A percentile compares a stretch with the other conserved stretches of the same genome.
Conservation (phyloP, 2,329 filamentous ascomycete species). For the Calonectria hongkongensis region DNA sequence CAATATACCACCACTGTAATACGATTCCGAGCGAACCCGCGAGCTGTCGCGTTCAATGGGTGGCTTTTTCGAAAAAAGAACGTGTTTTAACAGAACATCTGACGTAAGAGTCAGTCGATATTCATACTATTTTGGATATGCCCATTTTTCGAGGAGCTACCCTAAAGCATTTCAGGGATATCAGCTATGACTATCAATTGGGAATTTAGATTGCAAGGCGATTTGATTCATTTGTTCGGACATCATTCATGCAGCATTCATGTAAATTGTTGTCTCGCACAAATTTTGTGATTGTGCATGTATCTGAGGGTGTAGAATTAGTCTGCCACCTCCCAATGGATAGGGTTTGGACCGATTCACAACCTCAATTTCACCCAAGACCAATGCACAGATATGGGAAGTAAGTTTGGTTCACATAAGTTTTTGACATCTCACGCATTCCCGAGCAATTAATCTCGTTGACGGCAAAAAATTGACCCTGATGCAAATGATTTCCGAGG, state of each 20-base stretch:
- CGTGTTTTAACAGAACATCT: slow-evolving; percentile 46
- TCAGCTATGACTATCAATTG: slow-evolving; percentile 6
- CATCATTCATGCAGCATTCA: slow-evolving; percentile 7
- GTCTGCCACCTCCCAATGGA: neutral
- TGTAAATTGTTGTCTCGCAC: slow-evolving; percentile 28
- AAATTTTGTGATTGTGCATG: slow-evolving; percentile 7
- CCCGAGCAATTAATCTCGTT: slow-evolving; percentile 58
- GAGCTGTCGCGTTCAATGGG: slow-evolving; percentile 32
- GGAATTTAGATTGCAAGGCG: neutral
- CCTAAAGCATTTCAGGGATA: slow-evolving; percentile 10
- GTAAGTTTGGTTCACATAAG: slow-evolving; percentile 51
- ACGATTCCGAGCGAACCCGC: slow-evolving; percentile 35
- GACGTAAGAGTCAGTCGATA: slow-evolving; percentile 43
- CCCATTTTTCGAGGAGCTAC: slow-evolving; percentile 34
- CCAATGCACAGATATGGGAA: slow-evolving; percentile 33
- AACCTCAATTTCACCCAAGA: slow-evolving; percentile 9
- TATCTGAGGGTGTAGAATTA: neutral
- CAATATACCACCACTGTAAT: slow-evolving; percentile 9
- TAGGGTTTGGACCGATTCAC: slow-evolving; percentile 17
- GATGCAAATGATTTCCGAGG: slow-evolving; percentile 70
- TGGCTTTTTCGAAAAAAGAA: slow-evolving; percentile 39
- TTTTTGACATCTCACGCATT: slow-evolving; percentile 54
- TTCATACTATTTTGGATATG: slow-evolving; percentile 30
- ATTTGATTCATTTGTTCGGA: slow-evolving; percentile 9
- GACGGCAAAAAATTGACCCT: slow-evolving; percentile 64